Conservation (phyloP, 176 grass and related monocot species). For the Elymus sibiricus region DNA sequence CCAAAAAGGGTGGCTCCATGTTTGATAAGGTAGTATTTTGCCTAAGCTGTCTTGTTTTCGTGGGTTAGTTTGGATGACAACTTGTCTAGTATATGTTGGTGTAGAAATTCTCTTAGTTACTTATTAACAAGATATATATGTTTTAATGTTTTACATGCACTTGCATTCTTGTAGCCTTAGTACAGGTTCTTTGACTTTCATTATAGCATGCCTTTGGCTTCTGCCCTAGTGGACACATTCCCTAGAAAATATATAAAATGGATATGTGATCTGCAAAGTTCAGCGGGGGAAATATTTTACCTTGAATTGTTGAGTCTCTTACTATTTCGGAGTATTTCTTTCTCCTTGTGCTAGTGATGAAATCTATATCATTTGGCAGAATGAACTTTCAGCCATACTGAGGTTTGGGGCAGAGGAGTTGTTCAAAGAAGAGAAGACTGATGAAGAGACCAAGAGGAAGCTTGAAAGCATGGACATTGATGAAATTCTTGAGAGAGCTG, state of each 20-base stretch:
- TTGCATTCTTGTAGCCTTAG: background rate
- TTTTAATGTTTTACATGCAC: background rate
- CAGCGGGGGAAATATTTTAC: background rate
- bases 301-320: background rate
- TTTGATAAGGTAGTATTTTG: slow-evolving; percentile 80
- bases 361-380: slow-evolving; percentile 48
- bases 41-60: background rate
- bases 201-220: background rate
- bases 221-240: background rate
- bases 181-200: background rate
- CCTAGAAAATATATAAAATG: background rate
- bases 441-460: slow-evolving; percentile 85
- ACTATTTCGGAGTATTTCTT: background rate
- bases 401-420: slow-evolving; percentile 97
- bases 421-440: slow-evolving; percentile 96
- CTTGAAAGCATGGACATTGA: slow-evolving; percentile 99
- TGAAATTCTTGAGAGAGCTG: slow-evolving; percentile 99
- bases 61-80: background rate
- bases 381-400: slow-evolving; percentile 98
- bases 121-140: slow-evolving; percentile 1
- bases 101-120: slow-evolving; percentile 1
- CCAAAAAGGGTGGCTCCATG: slow-evolving; percentile 93
- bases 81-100: background rate
- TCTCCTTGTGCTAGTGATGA: slow-evolving; percentile 15
- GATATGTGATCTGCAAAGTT: background rate